Evolutionary conservation across 768 basidiomycete genomes (phyloP), one percentile per base, ranked within the genome.

Genomic region (Aureoboletus auriporus): DNA sequence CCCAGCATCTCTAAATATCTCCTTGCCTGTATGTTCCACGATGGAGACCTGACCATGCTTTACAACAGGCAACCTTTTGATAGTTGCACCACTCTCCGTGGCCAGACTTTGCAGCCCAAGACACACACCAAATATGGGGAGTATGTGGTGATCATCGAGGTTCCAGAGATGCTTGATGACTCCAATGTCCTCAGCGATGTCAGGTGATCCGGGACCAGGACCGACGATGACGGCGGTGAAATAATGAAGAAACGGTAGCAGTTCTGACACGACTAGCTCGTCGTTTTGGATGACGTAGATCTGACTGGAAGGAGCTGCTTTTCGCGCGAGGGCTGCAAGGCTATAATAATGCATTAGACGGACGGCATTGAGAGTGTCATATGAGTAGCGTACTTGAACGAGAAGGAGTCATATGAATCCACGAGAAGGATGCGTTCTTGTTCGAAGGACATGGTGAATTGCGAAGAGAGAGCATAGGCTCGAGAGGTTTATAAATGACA

Each of bases 321-420:
- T 71, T 39, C 79, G 77, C 67, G 81, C 84, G 23, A 90, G 69
- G 8, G 86, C 76, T 43, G 87, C 88, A 47, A 92, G 79, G 60
- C 89, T 91, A 47, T 46, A 44, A 27, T 34, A 14, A 13, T 20
- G 51, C 17, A 47, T 23, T 4, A 42, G 47, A 41, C 26, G 30
- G 39, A 28, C 42, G 27, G 29, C 52, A 11, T 13, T 10, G 27
- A 35, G 50, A 16, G 5, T 20, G 11, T 14, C 33, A 30, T 4
- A 23, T 38, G 7, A 28, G 36, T 2, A n/a, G 74, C 84, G 49
- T 47, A 89, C 89, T 91, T 92, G 78, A 79, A 78, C n/a, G 89
- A 87, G 66, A 91, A 92, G 2, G 89, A 90, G 65, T 91, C 89
- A 55, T 91, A 89, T 0, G 89, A 91, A 62, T 90, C 89, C 28